Base-by-base conservation (phyloP, 495 filamentous ascomycete genomes). In the Hypoxylon cercidicola region DNA sequence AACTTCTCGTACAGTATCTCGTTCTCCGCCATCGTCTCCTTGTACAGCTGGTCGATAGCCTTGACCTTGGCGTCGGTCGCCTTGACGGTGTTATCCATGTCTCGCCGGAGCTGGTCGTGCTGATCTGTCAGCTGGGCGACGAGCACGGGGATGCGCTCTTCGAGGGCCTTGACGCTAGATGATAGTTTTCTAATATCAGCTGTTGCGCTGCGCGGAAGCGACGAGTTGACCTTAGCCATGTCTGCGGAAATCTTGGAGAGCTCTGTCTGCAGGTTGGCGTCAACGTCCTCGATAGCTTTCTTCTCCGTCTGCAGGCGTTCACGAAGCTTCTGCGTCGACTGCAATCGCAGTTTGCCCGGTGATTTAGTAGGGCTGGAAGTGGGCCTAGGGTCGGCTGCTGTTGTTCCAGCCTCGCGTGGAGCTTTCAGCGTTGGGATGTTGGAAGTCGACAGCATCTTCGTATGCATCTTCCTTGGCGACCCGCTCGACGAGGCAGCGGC, bases 1-100 rank as follows among this genome's bases (percentile, higher is more conserved):
- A 97, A 97, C 63, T 89, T 90, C 65, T 93, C 91, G 73, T 97
- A 97, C 37, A 97, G 81, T 47, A 95, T 86, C 76, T 97, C 94
- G 64, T 97, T 99, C 79, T 98, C 95, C 0, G 91, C 91, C 70
- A 88, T 94, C 15, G 88, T 86, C 68, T 97, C 90, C 59, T 92
- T 90, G 77, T 96, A 95, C 34, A 97, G 76, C 74, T 95, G 91
- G 72, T 97, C 93, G 32, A 97, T 85, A 39, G 91, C 89, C 68
- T 87, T 89, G 41, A 88, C 89, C 55, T 95, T 94, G 46, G 81
- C 83, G 71, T 97, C 92, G 55, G 83, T 87, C 2, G 90, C 85
- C 34, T 86, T 79, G 4, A 96, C 81, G 0, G 85, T 87, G 9
- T 81, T 85, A 47, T 92, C 88, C 45, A 93, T 62, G 57, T 94